Evolutionary conservation across 1,284 basidiomycete genomes (phyloP), one percentile per base, ranked within the genome.

Genomic region (Rhodotorula sp.): DNA sequence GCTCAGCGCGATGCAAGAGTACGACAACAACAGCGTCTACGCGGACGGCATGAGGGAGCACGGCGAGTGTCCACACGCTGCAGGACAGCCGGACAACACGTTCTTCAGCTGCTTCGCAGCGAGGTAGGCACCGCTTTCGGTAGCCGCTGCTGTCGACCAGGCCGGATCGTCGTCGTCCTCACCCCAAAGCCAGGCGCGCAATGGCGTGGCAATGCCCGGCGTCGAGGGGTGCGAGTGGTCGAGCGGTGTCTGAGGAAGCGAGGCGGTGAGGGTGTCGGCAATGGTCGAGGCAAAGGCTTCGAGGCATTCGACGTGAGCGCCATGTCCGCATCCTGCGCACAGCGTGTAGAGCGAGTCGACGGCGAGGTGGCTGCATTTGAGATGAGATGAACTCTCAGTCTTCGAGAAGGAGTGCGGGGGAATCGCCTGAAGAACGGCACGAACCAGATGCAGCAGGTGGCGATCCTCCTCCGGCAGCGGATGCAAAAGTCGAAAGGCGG

Each of bases 271-370:
- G 27, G 8, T 10, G 15, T 29, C 36, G 10, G 61, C 46, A 32
- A 68, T 58, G 15, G 58, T 36, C 8, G 62, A 32, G 22, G 59
- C 55, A 63, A 67, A 71, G 8, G 29, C n/a, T 7, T 59, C 57
- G 22, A 74, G 67, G 49, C 74, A 75, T 5, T 44, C 47, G 1
- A 66, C 57, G 52, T 75, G 74, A 2, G 69, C 69, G 22, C 72
- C 74, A 34, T 75, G 74, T 4, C 74, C 74, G 49, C 74, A 75
- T 15, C 52, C 44, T 2, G 64, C 67, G 59, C 74, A 74, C n/a
- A 69, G 62, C 9, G 72, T 29, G 64, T 66, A 63, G n/a, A 74
- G 55, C 19, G 65, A 62, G 22, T 47, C 48, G 9, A 68, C 66
- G 39, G 66, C n/a, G 34, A 59, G 69, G 30, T 75, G 74, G 20